A percentile compares a stretch with the other conserved stretches of the same genome.
phyloP scores from a whole-genome alignment of 2,329 filamentous ascomycete genomes.

The Davidsoniella neocaledoniae region DNA sequence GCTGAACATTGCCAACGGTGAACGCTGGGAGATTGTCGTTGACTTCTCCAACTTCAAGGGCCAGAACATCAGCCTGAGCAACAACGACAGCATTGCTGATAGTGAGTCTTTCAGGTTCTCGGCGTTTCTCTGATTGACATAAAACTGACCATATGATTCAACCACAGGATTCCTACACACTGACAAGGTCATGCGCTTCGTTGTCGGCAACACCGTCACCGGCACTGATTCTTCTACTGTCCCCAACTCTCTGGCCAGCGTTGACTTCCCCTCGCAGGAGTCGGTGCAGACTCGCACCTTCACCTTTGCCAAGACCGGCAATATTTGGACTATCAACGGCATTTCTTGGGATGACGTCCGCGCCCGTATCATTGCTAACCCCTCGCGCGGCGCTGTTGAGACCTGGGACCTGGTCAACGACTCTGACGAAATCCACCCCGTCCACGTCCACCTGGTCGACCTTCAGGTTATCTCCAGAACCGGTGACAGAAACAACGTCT shows the following conservation, averaged over 20 bases:
- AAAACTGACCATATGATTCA: neutral
- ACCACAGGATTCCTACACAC: slow-evolving; percentile 31
- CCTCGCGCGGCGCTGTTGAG: slow-evolving; percentile 29
- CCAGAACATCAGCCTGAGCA: slow-evolving; percentile 27
- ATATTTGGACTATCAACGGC: slow-evolving; percentile 35
- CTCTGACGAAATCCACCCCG: slow-evolving; percentile 33
- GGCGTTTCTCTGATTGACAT: neutral
- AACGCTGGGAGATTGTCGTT: slow-evolving; percentile 40
- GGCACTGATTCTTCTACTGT: slow-evolving; percentile 23
- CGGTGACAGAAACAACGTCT: slow-evolving; percentile 25
- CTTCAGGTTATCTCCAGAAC: slow-evolving; percentile 34
- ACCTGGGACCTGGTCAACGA: slow-evolving; percentile 34
- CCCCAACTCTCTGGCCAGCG: slow-evolving; percentile 20
- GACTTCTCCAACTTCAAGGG: slow-evolving; percentile 34
- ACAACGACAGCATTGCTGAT: slow-evolving; percentile 14
- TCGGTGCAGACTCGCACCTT: slow-evolving; percentile 27
- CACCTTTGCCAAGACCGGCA: slow-evolving; percentile 26
- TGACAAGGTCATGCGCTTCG: slow-evolving; percentile 34
- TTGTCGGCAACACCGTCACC: slow-evolving; percentile 22
- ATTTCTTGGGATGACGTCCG: slow-evolving; percentile 28
- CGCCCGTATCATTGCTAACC: slow-evolving; percentile 31
- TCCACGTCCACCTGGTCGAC: slow-evolving; percentile 43
- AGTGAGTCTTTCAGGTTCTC: neutral
- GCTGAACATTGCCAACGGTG: slow-evolving; percentile 32
- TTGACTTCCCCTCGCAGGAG: slow-evolving; percentile 22